Base-by-base conservation (phyloP, 2,329 filamentous ascomycete genomes). In the Colletotrichum theobromicola region DNA sequence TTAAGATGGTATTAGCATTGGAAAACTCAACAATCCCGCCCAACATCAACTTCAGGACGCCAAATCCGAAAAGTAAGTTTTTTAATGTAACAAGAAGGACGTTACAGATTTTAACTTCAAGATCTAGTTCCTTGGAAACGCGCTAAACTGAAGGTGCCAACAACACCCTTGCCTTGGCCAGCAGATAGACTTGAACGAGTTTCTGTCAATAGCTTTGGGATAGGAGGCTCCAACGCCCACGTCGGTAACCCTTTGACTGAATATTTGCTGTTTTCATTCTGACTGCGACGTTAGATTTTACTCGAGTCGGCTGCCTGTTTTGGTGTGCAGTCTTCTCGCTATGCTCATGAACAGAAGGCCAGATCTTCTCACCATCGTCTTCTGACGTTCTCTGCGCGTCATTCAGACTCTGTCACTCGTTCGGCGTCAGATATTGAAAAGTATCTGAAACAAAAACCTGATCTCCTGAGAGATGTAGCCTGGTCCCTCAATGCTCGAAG, bases 1-100 rank as follows among this genome's bases (percentile, higher is more conserved):
- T 90, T 21, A 90, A 90, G 70, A 79, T 79, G 16, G 78, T 85
- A 2, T 63, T 88, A 15, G 81, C 83, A 0, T 71, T 88, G 1
- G 86, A 88, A 71, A 79, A 83, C 7, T 77, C 77, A 1, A 80
- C 75, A 4, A 87, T 87, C 13, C 85, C 83, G 0, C 85, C 84
- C 0, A 85, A 82, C 21, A 83, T 85, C 53, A 83, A 86, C 65
- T 85, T 83, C 72, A 66, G 68, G 1, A 76, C 69, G 0, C 80
- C 80, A 0, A 85, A 83, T 35, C 81, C 82, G 0, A 77, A 30
- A 53, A 75, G 72, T 75, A 30, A 28, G 62, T n/a, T 13, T 2
- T 4, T 24, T 4, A 5, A n/a, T 37, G 12, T 16, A 35, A 28
- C 2, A 9, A 16, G 16, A 13, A 26, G 21, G 34, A 26, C 9